phyloP scores from a whole-genome alignment of 192 early-diverging fungal species.

The Lobosporangium transversale region DNA sequence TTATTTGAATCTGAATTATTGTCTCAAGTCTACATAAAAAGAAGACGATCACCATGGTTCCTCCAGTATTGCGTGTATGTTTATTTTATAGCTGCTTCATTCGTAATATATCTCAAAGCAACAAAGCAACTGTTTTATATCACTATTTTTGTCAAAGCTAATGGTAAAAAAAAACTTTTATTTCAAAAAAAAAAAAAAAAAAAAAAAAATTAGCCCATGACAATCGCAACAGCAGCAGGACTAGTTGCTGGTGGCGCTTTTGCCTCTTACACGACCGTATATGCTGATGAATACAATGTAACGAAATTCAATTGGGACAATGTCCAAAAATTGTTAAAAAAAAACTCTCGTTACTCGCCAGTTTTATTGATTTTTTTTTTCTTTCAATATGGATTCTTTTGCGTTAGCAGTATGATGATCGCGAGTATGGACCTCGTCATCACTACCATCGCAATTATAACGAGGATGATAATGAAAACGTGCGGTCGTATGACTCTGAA shows the following conservation, averaged over 20 bases:
- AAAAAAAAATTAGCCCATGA: constrained; percentile 32
- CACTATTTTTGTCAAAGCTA: background rate
- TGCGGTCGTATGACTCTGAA: background rate
- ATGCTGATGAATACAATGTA: constrained; percentile 39
- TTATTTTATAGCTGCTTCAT: no score
- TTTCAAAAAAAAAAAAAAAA: background rate
- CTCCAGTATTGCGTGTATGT: constrained; percentile 20
- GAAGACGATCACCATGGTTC: constrained; percentile 32
- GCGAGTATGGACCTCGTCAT: constrained; percentile 8
- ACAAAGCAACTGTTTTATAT: no score
- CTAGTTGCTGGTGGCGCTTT: constrained; percentile 36
- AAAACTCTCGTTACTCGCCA: no score
- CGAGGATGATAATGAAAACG: background rate
- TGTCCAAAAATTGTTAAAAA: background rate
- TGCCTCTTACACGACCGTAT: constrained; percentile 30
- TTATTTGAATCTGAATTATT: no score
- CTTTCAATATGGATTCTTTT: background rate
- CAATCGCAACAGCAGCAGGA: constrained; percentile 21
- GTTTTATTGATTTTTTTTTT: background rate
- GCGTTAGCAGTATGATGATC: background rate
- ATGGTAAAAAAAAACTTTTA: no score
- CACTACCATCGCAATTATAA: background rate
- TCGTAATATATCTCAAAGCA: no score
- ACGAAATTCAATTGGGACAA: no score
- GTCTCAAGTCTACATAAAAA: no score